Base-by-base conservation (phyloP, 345 rosid genomes). In the Garcia nutans region DNA sequence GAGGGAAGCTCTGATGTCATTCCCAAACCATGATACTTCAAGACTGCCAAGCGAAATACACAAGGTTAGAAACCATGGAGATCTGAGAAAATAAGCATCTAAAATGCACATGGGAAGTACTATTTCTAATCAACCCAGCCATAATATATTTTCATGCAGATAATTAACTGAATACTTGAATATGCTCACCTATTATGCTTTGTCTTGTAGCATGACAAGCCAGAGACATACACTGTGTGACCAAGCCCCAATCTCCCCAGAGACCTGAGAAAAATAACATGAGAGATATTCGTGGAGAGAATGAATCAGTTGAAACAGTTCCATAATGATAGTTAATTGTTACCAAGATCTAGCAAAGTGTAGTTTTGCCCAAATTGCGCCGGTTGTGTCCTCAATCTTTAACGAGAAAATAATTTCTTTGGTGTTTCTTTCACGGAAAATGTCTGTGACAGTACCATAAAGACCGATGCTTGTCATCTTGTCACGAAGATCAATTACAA, bases 401-500 rank as follows among this genome's bases (percentile, higher is more conserved):
- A 96, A 65, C 31, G 87, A 89, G 80, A 93, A 92, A 10, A 86
- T 77, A 73, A 87, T 79, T 71, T 82, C 84, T 57, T 75, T n/a
- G 54, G 77, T 75, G n/a, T 83, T 86, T 75, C 72, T 74, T 81
- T 89, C 92, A 72, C 83, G 63, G 59, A 50, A 77, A 13, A 89
- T 71, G 49, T 93, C 93, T 65, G 76, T 76, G 68, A 93, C 91
- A 52, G 89, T 77, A 24, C 95, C 97, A 78, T 91, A 93, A 59
- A 96, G 92, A 83, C 95, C 92, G 87, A 96, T 72, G 57, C 96
- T 85, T 55, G 88, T 84, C 91, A 93, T 96, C 91, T 90, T 96
- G 83, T 88, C 91, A 0, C 81, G 84, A 77, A 92, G 92, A 74
- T 92, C 94, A 2, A 68, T 74, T 58, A 93, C 84, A 59, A 71